Percentiles rank a stretch among this genome's conserved stretches.
Evolutionary conservation across 805 yeast species (phyloP).

Genomic region (Cyberlindnera xylosilytica): DNA sequence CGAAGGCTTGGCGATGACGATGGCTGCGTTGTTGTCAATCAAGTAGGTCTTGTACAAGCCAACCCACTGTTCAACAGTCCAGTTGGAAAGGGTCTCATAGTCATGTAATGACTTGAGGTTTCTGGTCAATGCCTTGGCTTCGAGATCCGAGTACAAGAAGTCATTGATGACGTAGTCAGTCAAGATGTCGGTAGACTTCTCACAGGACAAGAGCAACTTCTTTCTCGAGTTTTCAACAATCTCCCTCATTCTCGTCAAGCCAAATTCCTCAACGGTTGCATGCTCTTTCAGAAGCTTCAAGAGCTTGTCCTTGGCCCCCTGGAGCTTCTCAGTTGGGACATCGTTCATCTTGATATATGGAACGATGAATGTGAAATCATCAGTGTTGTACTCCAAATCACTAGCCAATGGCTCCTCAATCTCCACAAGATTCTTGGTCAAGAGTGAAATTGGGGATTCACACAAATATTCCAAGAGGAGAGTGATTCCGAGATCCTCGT

Average conservation of each 20-base stretch:
- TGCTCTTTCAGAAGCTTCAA: slow-evolving; percentile 53
- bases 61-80: slow-evolving; percentile 73
- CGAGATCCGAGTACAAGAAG: slow-evolving; percentile 71
- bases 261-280: slow-evolving; percentile 47
- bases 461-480: slow-evolving; percentile 72
- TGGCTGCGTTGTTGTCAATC: slow-evolving; percentile 58
- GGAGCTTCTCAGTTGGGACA: slow-evolving; percentile 67
- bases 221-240: slow-evolving; percentile 62
- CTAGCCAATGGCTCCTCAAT: slow-evolving; percentile 80
- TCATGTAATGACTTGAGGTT: slow-evolving; percentile 57
- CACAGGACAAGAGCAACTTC: slow-evolving; percentile 58
- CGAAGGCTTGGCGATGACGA: slow-evolving; percentile 75
- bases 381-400: slow-evolving; percentile 64
- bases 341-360: slow-evolving; percentile 57
- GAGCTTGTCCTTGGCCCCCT: slow-evolving; percentile 50
- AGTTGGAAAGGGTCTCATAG: slow-evolving; percentile 46
- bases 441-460: slow-evolving; percentile 71
- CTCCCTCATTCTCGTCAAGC: slow-evolving; percentile 62
- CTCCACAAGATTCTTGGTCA: slow-evolving; percentile 72
- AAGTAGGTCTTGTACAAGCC: slow-evolving; percentile 48
- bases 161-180: slow-evolving; percentile 70
- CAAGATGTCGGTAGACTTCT: slow-evolving; percentile 58
- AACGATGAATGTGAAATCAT: slow-evolving; percentile 65
- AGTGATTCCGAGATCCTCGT: slow-evolving; percentile 65
- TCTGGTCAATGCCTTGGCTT: slow-evolving; percentile 54